Base-by-base conservation (phyloP, 768 basidiomycete genomes). In the Boletus speciosus region DNA sequence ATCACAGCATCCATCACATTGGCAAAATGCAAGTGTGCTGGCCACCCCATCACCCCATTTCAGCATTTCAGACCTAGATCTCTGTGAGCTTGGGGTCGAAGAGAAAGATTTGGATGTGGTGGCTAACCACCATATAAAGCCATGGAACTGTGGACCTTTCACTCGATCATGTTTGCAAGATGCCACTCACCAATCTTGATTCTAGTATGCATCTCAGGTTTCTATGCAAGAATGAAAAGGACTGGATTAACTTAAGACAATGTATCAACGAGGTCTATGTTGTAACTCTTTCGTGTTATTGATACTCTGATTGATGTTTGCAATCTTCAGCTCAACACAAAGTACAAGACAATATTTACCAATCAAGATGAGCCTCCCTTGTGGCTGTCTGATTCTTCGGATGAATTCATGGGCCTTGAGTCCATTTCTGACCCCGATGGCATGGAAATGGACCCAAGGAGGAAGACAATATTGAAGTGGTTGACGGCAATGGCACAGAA, bases 141-240 rank as follows among this genome's bases (percentile, higher is more conserved):
- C 4, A 57, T 76, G 5, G 91, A 95, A 65, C 74, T 98, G 32
- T 82, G 81, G 63, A 96, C 91, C 11, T 99, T 94, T 76, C 97
- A 98, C 71, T 94, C 68, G 96, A 99, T n/a, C 84, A 87, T 16
- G 88, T 98, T 38, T 79, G 93, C 66, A 98, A 96, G 82, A 96
- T 98, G 90, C 88, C 88, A 0, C 71, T 98, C 35, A 82, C 84
- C 38, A 88, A 87, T 29, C 74, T 99, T 51, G 97, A 98, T 69
- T 97, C 96, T 21, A 97, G 93, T 62, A 98, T 99, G 97, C 75
- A 98, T 7, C 80, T 98, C 55, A 95, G 95, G 11, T 98, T 99
- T 67, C 66, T 98, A 60, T 86, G 88, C 67, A 82, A 81, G 62
- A 84, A 90, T 64, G 88, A 92, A 71, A 75, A 66, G 16, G 96